Evolutionary conservation across 495 filamentous ascomycete genomes (phyloP).

Genomic region (Mytilinidion resinicola): DNA sequence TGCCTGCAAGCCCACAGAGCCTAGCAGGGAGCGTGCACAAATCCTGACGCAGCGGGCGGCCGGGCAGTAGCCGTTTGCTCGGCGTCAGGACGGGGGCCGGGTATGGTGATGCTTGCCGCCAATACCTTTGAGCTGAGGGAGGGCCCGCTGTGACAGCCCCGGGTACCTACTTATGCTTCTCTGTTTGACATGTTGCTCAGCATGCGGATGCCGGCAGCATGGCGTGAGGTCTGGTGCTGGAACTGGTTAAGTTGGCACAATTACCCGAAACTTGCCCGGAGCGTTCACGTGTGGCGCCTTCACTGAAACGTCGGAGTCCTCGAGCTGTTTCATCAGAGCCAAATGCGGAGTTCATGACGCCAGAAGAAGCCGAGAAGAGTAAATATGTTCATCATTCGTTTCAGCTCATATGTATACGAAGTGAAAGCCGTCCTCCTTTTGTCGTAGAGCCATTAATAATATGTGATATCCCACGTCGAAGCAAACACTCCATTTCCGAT

Average conservation of each 20-base stretch:
- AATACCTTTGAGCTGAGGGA: background rate
- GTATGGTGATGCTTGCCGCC: no score
- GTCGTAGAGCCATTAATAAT: no score
- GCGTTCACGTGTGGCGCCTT: no score
- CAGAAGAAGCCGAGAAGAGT: background rate
- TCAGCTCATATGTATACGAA: slow-evolving; percentile 2
- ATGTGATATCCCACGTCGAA: no score
- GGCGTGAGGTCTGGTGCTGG: background rate
- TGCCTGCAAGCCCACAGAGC: no score
- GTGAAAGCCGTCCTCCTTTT: background rate
- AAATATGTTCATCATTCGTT: slow-evolving; percentile 14
- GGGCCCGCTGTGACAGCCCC: background rate
- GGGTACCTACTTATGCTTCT: slow-evolving; percentile 7
- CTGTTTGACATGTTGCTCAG: slow-evolving; percentile 6
- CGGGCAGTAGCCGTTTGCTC: background rate
- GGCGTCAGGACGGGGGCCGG: background rate
- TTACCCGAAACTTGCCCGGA: no score
- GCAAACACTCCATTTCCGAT: no score
- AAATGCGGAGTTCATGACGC: background rate
- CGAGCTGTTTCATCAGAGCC: background rate
- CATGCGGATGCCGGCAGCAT: slow-evolving; percentile 2
- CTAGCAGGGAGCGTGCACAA: no score
- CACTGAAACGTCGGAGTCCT: background rate
- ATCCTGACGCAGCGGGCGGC: background rate
- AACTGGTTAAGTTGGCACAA: no score